Conservation (phyloP, 2,329 filamentous ascomycete genomes). For the Dryadomyces quercivorus region DNA sequence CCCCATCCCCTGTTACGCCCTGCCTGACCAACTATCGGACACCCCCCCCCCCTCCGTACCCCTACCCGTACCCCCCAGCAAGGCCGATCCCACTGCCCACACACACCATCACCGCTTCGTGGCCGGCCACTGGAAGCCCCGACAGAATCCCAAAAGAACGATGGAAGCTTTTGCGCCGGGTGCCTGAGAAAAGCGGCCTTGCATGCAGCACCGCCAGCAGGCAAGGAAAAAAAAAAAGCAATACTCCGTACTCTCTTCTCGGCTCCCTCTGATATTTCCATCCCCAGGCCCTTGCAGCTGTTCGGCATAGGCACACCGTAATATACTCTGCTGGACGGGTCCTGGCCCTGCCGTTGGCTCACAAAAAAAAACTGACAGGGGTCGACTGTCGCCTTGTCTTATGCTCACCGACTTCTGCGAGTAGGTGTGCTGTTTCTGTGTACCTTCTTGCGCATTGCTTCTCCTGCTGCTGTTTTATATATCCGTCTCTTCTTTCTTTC, state of each 20-base stretch:
- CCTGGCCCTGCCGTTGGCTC: background rate
- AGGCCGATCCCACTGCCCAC: too few species aligned
- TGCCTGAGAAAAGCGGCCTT: background rate
- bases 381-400: constrained; percentile 13
- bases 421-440: background rate
- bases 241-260: too few species aligned
- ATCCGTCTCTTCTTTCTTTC: background rate
- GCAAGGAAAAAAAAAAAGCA: background rate
- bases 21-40: too few species aligned
- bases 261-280: background rate
- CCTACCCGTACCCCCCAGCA: too few species aligned
- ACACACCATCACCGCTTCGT: background rate
- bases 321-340: background rate
- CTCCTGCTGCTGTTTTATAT: background rate
- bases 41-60: too few species aligned
- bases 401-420: constrained; percentile 21
- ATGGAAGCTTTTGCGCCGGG: background rate
- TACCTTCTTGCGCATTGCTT: background rate
- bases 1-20: background rate
- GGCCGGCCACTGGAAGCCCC: background rate
- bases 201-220: background rate
- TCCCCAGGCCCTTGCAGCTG: background rate
- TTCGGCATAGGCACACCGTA: constrained; percentile 1
- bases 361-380: constrained; percentile 1
- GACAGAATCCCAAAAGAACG: background rate